Evolutionary conservation across 805 yeast genomes (phyloP), one percentile per base, ranked within the genome.

Genomic region (Candida corydali): DNA sequence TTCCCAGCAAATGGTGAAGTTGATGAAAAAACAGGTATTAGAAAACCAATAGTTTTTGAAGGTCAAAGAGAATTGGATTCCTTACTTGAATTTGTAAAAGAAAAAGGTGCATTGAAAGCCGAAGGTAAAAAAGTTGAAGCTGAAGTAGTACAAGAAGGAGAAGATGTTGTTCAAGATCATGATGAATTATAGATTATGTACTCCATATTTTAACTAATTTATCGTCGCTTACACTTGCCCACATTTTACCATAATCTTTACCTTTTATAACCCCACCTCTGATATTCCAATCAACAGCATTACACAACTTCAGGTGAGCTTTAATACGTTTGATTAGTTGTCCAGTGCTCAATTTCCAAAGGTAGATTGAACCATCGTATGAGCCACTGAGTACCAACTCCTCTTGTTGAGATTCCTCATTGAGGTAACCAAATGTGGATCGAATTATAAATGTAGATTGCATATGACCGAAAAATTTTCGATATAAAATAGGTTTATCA

Each of bases 151-250:
- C n/a, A n/a, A n/a, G 50, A 38, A 8, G 51, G 29, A 16, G 54
- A 44, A 23, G 58, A 47, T 19, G 52, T 42, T 40, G 61, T n/a
- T n/a, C n/a, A n/a, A n/a, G n/a, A 49, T 15, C 68, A 64, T 47
- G 70, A 65, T 42, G 71, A 65, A 51, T 61, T 65, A 54, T 65
- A 62, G 23, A 20, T 20, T 7, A 7, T 20, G 27, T 10, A 12
- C 41, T 32, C 88, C 87, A 83, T 5, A 86, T 69, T 39, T 78
- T 77, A 3, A 86, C 80, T 7, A 70, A 58, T 14, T 75, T 70
- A 55, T 89, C 96, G 56, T 88, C 96, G 11, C 95, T 86, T 26
- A 87, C 88, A 15, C 91, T 80, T 5, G 87, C 93, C 76, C 89
- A 80, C 58, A 80, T 61, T 30, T 54, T 54, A 4, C 73, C 73